Evolutionary conservation across 257 asterid genomes (phyloP), one percentile per base, ranked within the genome.

Genomic region (Salvia hispanica): DNA sequence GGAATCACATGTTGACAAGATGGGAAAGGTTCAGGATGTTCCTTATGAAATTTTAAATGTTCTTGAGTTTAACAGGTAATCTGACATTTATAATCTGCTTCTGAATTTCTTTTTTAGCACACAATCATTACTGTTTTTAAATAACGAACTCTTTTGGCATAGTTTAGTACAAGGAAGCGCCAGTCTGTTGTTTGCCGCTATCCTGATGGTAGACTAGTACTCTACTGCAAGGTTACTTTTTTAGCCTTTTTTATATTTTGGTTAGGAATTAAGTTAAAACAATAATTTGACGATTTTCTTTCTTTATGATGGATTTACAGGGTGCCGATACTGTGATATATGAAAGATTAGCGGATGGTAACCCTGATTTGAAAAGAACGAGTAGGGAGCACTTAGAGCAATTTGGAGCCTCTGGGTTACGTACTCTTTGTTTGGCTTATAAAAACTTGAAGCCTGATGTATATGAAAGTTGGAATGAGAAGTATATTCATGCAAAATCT

Each of bases 181-280:
- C 99, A 95, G 80, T 95, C 99, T 72, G 99, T 95, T 75, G 91
- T 95, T 70, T 95, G 99, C 77, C 96, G 98, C 72, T 89, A 81
- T 83, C 96, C 99, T 72, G 91, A 89, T 86, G 99, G 98, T 64
- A 87, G 96, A 79, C 94, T 95, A 75, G 99, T 95, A 39, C 84
- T 95, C 75, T 95, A 95, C 83, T 91, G 98, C 97, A 95, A 95
- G 98, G 99, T 95, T 72, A 60, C 50, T 70, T 68, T 25, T 50
- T 48, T 46, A 66, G 64, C 62, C 63, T 62, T 12, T 40, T 48
- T 56, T 51, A 42, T 31, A n/a, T 46, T 15, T 64, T 76, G 64
- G 62, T 67, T 73, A 57, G 45, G 58, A 67, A 18, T 61, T 64
- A 33, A 67, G 42, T 67, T 39, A 51, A 33, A 51, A 76, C 63